Evolutionary conservation across 768 basidiomycete genomes (phyloP).

Genomic region (Pleurotus citrinopileatus): DNA sequence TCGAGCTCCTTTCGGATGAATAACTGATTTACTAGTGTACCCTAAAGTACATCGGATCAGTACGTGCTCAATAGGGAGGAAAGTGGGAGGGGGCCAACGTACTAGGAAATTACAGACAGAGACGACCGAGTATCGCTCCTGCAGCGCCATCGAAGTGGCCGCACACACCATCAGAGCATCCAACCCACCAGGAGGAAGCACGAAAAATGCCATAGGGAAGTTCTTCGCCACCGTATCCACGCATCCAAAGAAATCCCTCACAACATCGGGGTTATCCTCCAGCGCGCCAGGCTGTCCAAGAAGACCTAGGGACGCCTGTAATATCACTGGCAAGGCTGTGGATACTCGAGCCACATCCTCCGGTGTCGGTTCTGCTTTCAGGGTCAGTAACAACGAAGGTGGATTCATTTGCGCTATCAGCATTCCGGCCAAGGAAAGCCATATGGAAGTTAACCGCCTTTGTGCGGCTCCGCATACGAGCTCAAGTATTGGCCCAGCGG

Average conservation of each 20-base stretch:
- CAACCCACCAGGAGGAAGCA: conserved; percentile 59
- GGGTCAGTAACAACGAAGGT: conserved; percentile 45
- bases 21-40: conserved; percentile 63
- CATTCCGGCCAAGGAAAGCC: conserved; percentile 82
- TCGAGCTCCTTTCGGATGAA: conserved; percentile 60
- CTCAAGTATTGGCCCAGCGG: conserved; percentile 78
- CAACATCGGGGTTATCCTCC: conserved; percentile 91
- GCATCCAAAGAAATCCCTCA: conserved; percentile 85
- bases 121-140: conserved; percentile 84
- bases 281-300: conserved; percentile 61
- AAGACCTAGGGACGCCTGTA: conserved; percentile 53
- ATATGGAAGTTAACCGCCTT: conserved; percentile 73
- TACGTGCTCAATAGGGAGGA: not conserved
- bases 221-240: conserved; percentile 74
- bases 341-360: conserved; percentile 59
- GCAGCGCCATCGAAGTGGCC: conserved; percentile 61
- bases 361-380: conserved; percentile 50
- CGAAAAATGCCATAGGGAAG: conserved; percentile 58
- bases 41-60: conserved; percentile 38
- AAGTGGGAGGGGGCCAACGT: conserved; percentile 22
- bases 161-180: conserved; percentile 72
- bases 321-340: conserved; percentile 50
- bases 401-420: conserved; percentile 83
- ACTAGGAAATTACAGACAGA: conserved; percentile 83
- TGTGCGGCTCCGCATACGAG: conserved; percentile 72